These are phyloP conservation scores for Pinus albicaulis DNA, from an alignment of 75 land plant genomes.

Conservation along the genomic window DNA sequence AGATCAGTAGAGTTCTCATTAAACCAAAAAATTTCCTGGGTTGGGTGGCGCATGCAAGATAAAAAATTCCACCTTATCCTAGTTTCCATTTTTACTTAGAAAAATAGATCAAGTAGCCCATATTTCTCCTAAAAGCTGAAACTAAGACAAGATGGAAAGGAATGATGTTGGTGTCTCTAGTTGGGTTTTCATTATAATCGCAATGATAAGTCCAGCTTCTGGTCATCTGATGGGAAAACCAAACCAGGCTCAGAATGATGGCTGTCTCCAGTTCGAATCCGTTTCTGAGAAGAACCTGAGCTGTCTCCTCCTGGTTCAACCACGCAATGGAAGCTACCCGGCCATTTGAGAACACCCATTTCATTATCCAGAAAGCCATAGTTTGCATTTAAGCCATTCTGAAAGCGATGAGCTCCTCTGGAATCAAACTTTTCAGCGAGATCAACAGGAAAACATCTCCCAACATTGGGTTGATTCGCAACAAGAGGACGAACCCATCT, in stretches of 20 bases:
- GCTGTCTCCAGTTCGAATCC: neutral
- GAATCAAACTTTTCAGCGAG: neutral
- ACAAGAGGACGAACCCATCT: constrained; percentile 10
- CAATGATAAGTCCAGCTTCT: constrained; percentile 16
- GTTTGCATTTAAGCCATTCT: neutral
- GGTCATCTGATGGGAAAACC: constrained; percentile 5
- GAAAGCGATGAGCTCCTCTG: neutral
- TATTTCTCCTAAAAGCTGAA: neutral
- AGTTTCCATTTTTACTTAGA: neutral
- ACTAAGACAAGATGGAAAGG: neutral
- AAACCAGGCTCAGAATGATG: constrained; percentile 7
- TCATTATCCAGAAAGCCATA: constrained; percentile 9
- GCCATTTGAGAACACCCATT: constrained; percentile 11
- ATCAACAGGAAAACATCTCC: neutral
- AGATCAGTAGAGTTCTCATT: neutral
- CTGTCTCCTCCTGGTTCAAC: neutral
- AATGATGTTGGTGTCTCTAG: neutral
- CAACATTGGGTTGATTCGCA: constrained; percentile 9
- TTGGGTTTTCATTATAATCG: neutral
- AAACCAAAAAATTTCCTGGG: neutral
- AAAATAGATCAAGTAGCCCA: constrained; percentile 5
- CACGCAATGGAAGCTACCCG: neutral
- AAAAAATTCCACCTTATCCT: neutral
- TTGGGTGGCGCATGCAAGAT: constrained; percentile 1
- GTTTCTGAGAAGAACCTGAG: neutral